A percentile compares a stretch with the other conserved stretches of the same genome.
Evolutionary conservation across 1,284 basidiomycete genomes (phyloP).

Genomic region (Malassezia furfur): DNA sequence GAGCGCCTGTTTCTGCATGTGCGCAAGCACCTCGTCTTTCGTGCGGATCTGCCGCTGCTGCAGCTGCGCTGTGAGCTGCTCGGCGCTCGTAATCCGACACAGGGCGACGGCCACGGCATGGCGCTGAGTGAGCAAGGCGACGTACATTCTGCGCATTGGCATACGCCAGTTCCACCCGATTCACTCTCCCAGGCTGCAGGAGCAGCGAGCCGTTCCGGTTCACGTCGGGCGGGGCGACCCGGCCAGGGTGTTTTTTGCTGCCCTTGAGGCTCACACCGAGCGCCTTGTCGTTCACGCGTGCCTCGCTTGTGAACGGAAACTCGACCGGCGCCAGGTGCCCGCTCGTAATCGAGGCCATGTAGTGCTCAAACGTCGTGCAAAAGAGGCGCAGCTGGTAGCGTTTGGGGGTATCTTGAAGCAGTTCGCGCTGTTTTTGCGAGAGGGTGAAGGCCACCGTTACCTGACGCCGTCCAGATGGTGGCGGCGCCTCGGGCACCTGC

Average conservation of each 20-base stretch:
- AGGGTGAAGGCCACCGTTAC: slow-evolving; percentile 23
- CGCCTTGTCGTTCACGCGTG: slow-evolving; percentile 27
- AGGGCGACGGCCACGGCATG: slow-evolving; percentile 29
- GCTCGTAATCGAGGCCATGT: slow-evolving; percentile 20
- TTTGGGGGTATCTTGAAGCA: slow-evolving; percentile 16
- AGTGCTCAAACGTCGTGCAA: slow-evolving; percentile 31
- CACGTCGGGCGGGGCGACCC: slow-evolving; percentile 40
- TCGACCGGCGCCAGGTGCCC: slow-evolving; percentile 24
- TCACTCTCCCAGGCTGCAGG: slow-evolving; percentile 19
- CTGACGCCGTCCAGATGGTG: slow-evolving; percentile 25
- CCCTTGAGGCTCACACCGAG: slow-evolving; percentile 34
- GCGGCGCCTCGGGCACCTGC: slow-evolving; percentile 29
- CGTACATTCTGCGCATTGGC: slow-evolving; percentile 25
- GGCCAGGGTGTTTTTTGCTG: slow-evolving; percentile 36
- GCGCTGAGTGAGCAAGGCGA: not conserved
- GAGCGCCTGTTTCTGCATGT: slow-evolving; percentile 30
- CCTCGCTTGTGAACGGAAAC: slow-evolving; percentile 40
- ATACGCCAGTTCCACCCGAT: slow-evolving; percentile 37
- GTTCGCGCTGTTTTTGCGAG: slow-evolving; percentile 19
- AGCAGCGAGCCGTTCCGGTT: slow-evolving; percentile 30
- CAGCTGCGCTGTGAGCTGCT: slow-evolving; percentile 28
- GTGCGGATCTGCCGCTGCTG: slow-evolving; percentile 23
- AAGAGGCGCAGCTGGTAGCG: slow-evolving; percentile 30
- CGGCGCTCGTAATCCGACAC: slow-evolving; percentile 26
- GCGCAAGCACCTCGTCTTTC: slow-evolving; percentile 31